These are phyloP conservation scores for Cutaneotrichosporon cutaneum DNA, from an alignment of 1,284 basidiomycete genomes.

Conservation along the genomic window DNA sequence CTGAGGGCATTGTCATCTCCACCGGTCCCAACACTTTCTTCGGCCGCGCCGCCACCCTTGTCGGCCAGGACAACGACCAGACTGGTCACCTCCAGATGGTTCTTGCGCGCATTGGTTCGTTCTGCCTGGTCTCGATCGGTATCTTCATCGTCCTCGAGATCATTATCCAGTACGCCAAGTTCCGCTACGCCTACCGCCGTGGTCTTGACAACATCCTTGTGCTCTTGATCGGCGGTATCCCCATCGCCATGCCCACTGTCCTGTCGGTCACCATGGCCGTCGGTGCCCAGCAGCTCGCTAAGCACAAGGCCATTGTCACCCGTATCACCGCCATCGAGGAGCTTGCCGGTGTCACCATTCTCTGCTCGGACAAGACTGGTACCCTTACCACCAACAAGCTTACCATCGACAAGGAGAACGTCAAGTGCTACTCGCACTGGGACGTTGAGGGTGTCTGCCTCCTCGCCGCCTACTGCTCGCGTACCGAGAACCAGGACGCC, in stretches of 20 bases:
- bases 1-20: constrained; percentile 93
- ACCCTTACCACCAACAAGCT: constrained; percentile 98
- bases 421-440: constrained; percentile 88
- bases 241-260: constrained; percentile 97
- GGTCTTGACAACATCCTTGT: constrained; percentile 96
- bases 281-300: constrained; percentile 95
- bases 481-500: constrained; percentile 98
- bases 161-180: constrained; percentile 80
- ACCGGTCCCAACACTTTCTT: constrained; percentile 96
- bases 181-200: constrained; percentile 83
- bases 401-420: constrained; percentile 89
- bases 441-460: constrained; percentile 86
- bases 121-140: constrained; percentile 91
- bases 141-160: constrained; percentile 90
- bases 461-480: constrained; percentile 90
- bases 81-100: constrained; percentile 98
- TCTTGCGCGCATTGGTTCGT: constrained; percentile 90
- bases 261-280: constrained; percentile 94
- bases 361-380: constrained; percentile 97
- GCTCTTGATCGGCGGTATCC: constrained; percentile 97
- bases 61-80: constrained; percentile 92
- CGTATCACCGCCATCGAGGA: constrained; percentile 98
- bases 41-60: constrained; percentile 90
- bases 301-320: constrained; percentile 97
- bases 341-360: constrained; percentile 92